Evolutionary conservation across 2,329 filamentous ascomycete genomes (phyloP), one percentile per base, ranked within the genome.

Genomic region (Ophiosphaerella narmari): DNA sequence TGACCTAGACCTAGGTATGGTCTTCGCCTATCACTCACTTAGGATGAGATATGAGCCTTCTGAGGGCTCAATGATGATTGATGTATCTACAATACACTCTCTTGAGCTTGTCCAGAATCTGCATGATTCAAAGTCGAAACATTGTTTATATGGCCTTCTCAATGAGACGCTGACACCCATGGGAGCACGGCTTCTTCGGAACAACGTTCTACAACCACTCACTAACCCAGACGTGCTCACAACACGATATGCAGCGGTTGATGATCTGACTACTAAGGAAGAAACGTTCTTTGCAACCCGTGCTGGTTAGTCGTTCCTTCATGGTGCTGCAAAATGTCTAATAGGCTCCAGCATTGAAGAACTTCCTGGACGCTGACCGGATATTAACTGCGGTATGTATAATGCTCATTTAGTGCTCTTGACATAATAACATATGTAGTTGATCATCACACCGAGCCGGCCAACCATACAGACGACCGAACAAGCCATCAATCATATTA

Each of bases 51-150:
- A 96, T 60, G 87, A 93, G 63, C 88, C 91, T 1, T 91, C 91
- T 0, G 90, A 96, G 67, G 89, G 93, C 21, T 90, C 91, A 0
- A 96, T 97, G 92, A 90, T 96, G 83, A 95, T 97, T 61, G 93
- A 97, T 64, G 81, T 94, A 2, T 88, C 90, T 0, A 96, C 92
- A 0, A 90, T 97, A 24, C 82, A 87, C 33, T 91, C 91, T 0
- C 78, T 99, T 3, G 94, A 99, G 70, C 80, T 99, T 5, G 88
- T 97, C 23, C 91, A 96, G 63, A 99, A 97, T 59, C 68, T 92
- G 0, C 86, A 89, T 11, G 86, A 88, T 59, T 66, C 85, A 0
- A 91, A 88, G 59, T 96, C 91, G 0, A 90, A 86, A 55, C 85
- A 93, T 34, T 93, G 88, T 57, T 77, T 99, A 0, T 93, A 92